These are phyloP conservation scores for Histomonas meleagridis DNA, from an alignment of 208 protist species.

Conservation along the genomic window DNA sequence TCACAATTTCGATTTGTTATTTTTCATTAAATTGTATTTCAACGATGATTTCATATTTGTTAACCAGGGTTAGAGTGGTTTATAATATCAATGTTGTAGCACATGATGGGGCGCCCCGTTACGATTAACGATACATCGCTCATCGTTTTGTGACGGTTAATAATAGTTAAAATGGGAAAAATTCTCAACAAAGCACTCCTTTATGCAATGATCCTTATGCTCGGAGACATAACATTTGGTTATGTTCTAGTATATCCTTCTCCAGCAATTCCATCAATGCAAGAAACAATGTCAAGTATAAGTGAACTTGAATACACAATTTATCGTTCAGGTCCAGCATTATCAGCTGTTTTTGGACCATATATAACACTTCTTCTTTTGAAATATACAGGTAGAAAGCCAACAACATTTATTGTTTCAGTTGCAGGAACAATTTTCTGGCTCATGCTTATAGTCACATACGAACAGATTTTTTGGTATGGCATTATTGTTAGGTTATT, in stretches of 20 bases:
- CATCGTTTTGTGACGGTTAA: too few species aligned
- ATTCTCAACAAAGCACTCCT: neutral
- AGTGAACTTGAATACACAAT: too few species aligned
- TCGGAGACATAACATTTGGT: neutral
- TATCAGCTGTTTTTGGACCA: neutral
- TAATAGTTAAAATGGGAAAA: too few species aligned
- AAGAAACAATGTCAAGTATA: neutral
- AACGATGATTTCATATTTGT: too few species aligned
- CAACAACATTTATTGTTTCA: neutral
- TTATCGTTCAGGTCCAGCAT: neutral
- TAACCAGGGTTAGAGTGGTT: too few species aligned
- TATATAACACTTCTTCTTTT: neutral
- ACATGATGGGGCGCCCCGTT: too few species aligned
- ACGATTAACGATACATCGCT: too few species aligned
- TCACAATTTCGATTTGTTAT: too few species aligned
- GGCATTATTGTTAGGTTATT: neutral
- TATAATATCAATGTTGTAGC: too few species aligned
- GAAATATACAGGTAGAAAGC: neutral
- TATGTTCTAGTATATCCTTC: neutral
- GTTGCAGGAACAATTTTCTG: neutral
- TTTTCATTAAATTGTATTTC: too few species aligned
- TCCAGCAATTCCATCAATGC: neutral
- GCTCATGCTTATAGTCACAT: neutral
- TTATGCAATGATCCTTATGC: neutral
- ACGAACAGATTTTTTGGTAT: neutral